phyloP scores from a whole-genome alignment of 2,329 filamentous ascomycete species.

The Fusarium acutatum region DNA sequence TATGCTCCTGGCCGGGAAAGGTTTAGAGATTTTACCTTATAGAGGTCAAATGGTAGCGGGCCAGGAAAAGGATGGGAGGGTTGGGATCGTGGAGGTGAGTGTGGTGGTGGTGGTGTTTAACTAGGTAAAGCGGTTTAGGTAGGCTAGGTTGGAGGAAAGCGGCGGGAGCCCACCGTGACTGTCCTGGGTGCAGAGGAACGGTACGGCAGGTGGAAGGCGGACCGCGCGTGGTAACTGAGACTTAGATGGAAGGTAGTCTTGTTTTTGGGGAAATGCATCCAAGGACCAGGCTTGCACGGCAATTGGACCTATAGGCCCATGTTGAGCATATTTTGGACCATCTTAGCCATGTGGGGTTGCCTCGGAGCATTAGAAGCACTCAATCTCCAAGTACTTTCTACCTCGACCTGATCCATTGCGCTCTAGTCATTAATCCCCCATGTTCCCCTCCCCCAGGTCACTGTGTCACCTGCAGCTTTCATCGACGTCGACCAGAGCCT shows the following conservation, averaged over 20 bases:
- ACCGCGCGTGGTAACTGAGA: background rate
- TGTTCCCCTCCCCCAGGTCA: conserved; percentile 29
- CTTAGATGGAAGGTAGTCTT: conserved; percentile 7
- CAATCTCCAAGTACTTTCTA: conserved; percentile 19
- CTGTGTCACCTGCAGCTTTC: conserved; percentile 39
- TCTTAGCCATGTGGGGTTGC: conserved; percentile 26
- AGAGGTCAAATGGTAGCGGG: conserved; percentile 25
- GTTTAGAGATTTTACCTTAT: conserved; percentile 19
- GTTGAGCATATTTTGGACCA: background rate
- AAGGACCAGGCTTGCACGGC: background rate
- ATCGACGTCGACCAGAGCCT: conserved; percentile 35
- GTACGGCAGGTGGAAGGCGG: conserved; percentile 18
- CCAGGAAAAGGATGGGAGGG: conserved; percentile 30
- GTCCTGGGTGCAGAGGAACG: conserved; percentile 18
- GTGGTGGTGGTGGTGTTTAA: conserved; percentile 32
- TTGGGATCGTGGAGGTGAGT: conserved; percentile 12
- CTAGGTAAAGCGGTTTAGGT: conserved; percentile 27
- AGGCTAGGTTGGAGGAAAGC: conserved; percentile 10
- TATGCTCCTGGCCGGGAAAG: conserved; percentile 20
- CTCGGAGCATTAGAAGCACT: conserved; percentile 25
- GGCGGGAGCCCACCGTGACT: conserved; percentile 24
- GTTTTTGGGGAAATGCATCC: conserved; percentile 22
- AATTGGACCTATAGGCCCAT: conserved; percentile 10
- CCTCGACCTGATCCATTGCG: conserved; percentile 1
- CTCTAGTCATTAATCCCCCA: conserved; percentile 16